Evolutionary conservation across 768 basidiomycete species (phyloP).

Genomic region (Auricularia sp.): DNA sequence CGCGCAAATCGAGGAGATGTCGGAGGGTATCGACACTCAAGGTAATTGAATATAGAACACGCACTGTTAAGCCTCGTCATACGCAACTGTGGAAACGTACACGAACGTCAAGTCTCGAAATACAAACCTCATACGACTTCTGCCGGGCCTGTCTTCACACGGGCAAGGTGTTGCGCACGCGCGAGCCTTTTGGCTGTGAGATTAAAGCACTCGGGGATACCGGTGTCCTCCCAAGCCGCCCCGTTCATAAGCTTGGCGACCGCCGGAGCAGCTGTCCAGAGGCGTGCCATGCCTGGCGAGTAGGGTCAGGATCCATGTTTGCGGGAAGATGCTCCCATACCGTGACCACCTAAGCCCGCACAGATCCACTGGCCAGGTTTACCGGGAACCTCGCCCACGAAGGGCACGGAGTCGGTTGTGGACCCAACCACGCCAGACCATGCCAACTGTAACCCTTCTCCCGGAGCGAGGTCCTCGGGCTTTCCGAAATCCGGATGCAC

Average conservation of each 20-base stretch:
- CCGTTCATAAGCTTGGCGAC: conserved; percentile 19
- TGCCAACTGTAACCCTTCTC: conserved; percentile 13
- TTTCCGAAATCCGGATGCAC: conserved; percentile 19
- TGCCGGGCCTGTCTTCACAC: too few relatives aligned
- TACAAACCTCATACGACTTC: too few relatives aligned
- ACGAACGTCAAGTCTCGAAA: too few relatives aligned
- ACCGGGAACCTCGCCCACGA: conserved; percentile 20
- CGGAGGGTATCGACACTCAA: too few relatives aligned
- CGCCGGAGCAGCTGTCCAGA: conserved; percentile 16
- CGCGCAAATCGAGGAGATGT: too few relatives aligned
- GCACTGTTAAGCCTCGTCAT: too few relatives aligned
- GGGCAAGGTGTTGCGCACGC: background rate
- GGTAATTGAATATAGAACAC: too few relatives aligned
- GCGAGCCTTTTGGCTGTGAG: conserved; percentile 17
- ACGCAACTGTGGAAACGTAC: too few relatives aligned
- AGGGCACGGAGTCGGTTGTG: conserved; percentile 17
- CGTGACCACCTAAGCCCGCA: conserved; percentile 22
- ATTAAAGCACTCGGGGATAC: conserved; percentile 23
- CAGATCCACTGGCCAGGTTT: conserved; percentile 20
- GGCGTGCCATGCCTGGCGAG: conserved; percentile 11
- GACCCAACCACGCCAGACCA: conserved; percentile 20
- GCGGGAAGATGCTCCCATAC: conserved; percentile 9
- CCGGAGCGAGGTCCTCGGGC: conserved; percentile 8
- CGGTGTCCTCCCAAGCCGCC: conserved; percentile 16
- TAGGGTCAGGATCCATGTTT: background rate